Base-by-base conservation (phyloP, 768 basidiomycete species). In the Lentinula boryana region DNA sequence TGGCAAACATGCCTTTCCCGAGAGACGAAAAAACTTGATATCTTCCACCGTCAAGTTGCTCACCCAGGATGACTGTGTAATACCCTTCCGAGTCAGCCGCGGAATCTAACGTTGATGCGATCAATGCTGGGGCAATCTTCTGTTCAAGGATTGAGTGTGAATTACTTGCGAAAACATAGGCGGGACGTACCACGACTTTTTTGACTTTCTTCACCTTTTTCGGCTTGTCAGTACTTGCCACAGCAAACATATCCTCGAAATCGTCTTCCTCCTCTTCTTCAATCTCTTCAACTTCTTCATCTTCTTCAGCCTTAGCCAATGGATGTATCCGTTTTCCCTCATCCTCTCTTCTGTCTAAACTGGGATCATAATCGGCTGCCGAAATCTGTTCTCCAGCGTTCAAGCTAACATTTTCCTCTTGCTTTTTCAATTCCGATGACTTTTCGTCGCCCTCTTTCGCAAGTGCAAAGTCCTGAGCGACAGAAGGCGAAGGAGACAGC, bases 1-100 rank as follows among this genome's bases (percentile, higher is more conserved):
- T 93, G 52, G 95, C 94, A 71, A 98, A 99, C 96, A 99, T 99
- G 52, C 97, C 97, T 71, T 96, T 95, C 16, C 97, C 97, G n/a
- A 98, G 79, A 52, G 85, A 91, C 52, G 93, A 93, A 65, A 91
- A 95, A 9, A 99, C 93, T 71, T 97, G 93, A 70, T 98, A 99
- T 44, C 90, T 84, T 5, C 92, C 95, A 31, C 87, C 84, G 68
- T 97, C 95, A 16, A 99, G 79, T 62, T 93, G 87, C 74, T 99
- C 97, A 48, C 96, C 97, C 15, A 98, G 84, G 56, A 95, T 93
- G 56, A 97, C 84, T 61, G 86, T 86, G 70, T 98, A 99, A 72
- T 98, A 98, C 0, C 97, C 97, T 74, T 99, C 97, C 0, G 90
- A 70, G 72, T 98, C 97, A 36, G 96, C 88, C 5, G 90, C 93